phyloP scores from a whole-genome alignment of 768 basidiomycete species.

The Naematelia aurantialba region DNA sequence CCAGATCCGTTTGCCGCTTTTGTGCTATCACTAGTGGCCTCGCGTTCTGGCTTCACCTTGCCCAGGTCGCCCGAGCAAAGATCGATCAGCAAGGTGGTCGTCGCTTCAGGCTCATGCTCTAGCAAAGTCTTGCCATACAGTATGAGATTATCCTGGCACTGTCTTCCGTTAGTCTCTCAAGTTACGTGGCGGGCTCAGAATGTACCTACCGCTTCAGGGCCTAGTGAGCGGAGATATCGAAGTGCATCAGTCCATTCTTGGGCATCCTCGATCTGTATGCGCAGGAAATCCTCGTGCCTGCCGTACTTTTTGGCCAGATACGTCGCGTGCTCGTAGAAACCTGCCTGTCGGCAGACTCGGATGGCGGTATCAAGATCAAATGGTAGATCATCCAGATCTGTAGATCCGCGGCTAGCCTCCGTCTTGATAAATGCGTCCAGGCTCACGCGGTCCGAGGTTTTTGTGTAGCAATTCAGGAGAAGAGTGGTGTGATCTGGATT shows the following conservation, averaged over 20 bases:
- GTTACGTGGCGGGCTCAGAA: constrained; percentile 2
- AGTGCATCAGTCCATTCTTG: constrained; percentile 77
- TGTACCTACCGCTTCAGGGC: constrained; percentile 67
- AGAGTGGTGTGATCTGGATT: constrained; percentile 96
- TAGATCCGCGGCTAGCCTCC: constrained; percentile 57
- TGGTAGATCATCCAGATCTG: constrained; percentile 64
- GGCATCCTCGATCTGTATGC: constrained; percentile 91
- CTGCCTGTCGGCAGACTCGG: constrained; percentile 90
- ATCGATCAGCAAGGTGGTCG: constrained; percentile 86
- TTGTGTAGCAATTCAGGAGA: constrained; percentile 94
- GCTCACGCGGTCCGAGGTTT: constrained; percentile 82
- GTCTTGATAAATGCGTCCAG: constrained; percentile 90
- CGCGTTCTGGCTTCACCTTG: constrained; percentile 42
- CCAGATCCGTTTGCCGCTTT: constrained; percentile 23
- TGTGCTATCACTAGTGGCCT: constrained; percentile 11
- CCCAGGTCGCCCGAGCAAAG: constrained; percentile 66
- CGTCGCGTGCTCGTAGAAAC: constrained; percentile 89
- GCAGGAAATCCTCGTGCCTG: constrained; percentile 84
- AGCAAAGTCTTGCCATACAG: constrained; percentile 85
- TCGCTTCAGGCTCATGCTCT: constrained; percentile 74
- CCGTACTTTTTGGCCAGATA: constrained; percentile 90
- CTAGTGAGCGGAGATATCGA: constrained; percentile 71
- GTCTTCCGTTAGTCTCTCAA: constrained; percentile 5
- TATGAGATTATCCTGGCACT: constrained; percentile 80
- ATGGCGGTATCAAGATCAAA: constrained; percentile 98